Evolutionary conservation across 2,329 filamentous ascomycete species (phyloP).

Genomic region (Xylaria polymorpha): DNA sequence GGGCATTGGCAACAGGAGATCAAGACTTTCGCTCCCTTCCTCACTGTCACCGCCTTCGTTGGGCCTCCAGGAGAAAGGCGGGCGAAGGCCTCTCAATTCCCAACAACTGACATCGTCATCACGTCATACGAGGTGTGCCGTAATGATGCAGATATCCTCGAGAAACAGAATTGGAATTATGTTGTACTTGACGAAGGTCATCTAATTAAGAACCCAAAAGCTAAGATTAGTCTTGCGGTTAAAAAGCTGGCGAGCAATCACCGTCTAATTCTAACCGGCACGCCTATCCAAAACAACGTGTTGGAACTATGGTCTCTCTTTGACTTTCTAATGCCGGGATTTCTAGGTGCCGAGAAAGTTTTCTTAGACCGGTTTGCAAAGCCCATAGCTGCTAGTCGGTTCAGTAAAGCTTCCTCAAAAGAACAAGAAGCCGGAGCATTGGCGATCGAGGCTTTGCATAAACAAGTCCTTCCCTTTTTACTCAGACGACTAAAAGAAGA

Average conservation of each 20-base stretch:
- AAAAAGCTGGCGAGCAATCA: conserved; percentile 93
- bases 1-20: conserved; percentile 99
- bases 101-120: conserved; percentile 89
- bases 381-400: conserved; percentile 92
- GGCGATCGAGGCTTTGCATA: conserved; percentile 97
- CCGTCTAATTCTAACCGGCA: conserved; percentile 93
- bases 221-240: conserved; percentile 93
- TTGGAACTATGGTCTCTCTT: conserved; percentile 97
- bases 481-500: conserved; percentile 97
- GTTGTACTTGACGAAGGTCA: conserved; percentile 97
- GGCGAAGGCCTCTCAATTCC: conserved; percentile 74
- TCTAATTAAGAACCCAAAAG: conserved; percentile 97
- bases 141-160: conserved; percentile 89
- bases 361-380: conserved; percentile 95
- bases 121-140: conserved; percentile 98
- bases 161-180: conserved; percentile 93
- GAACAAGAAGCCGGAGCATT: conserved; percentile 97
- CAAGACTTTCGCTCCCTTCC: conserved; percentile 93
- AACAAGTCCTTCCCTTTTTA: conserved; percentile 96
- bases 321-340: conserved; percentile 98
- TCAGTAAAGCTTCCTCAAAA: conserved; percentile 96
- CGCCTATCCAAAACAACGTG: conserved; percentile 97
- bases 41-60: conserved; percentile 89
- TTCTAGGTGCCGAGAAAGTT: conserved; percentile 93
- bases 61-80: conserved; percentile 85